Conservation (phyloP, 495 filamentous ascomycete species). For the Neohortaea acidophila region DNA sequence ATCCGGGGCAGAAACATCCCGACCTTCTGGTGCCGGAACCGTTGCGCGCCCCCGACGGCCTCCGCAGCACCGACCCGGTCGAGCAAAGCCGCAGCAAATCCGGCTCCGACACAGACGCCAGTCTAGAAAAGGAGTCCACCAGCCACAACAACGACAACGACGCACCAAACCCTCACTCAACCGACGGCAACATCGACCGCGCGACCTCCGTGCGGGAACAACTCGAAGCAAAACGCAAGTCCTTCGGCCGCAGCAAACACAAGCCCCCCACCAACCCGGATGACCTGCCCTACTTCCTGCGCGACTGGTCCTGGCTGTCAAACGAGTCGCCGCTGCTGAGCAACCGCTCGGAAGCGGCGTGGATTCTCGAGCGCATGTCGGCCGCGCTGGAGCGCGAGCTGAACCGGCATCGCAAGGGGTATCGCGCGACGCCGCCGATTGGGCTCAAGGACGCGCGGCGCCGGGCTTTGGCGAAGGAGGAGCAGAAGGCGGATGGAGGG, state of each 20-base stretch:
- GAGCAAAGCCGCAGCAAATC: background rate
- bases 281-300: slow-evolving; percentile 22
- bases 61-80: background rate
- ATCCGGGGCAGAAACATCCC: slow-evolving; percentile 10
- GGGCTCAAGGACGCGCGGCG: slow-evolving; percentile 6
- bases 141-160: too few species aligned
- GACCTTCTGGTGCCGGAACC: slow-evolving; percentile 9
- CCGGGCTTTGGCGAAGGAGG: background rate
- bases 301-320: slow-evolving; percentile 64
- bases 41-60: slow-evolving; percentile 1
- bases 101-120: background rate
- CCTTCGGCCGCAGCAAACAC: background rate
- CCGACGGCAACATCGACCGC: slow-evolving; percentile 2
- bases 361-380: slow-evolving; percentile 59
- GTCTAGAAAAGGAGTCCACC: background rate
- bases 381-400: slow-evolving; percentile 49
- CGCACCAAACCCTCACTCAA: background rate
- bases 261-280: slow-evolving; percentile 4
- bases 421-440: slow-evolving; percentile 13
- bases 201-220: background rate
- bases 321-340: slow-evolving; percentile 59
- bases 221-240: slow-evolving; percentile 1
- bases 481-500: background rate
- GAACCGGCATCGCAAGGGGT: slow-evolving; percentile 18
- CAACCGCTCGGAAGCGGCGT: slow-evolving; percentile 57